Evolutionary conservation across 2,329 filamentous ascomycete species (phyloP).

Genomic region (Blastomyces emzantsi): DNA sequence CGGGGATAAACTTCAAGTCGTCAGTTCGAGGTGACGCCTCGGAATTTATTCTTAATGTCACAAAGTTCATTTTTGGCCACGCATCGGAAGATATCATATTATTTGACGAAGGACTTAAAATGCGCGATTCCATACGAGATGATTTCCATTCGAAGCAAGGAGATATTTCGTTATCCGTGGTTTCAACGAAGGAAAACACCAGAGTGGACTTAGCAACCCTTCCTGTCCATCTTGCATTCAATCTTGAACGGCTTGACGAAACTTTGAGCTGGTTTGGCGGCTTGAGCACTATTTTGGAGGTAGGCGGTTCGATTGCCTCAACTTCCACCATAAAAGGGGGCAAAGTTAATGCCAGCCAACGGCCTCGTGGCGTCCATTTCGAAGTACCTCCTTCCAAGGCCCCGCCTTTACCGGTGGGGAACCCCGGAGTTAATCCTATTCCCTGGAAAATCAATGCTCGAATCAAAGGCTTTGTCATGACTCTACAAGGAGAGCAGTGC

Average conservation of each 20-base stretch:
- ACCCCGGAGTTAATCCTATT: conserved; percentile 6
- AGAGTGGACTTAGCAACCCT: conserved; percentile 61
- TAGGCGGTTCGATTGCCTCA: conserved; percentile 75
- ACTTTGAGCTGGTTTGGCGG: conserved; percentile 84
- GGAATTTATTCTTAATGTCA: conserved; percentile 26
- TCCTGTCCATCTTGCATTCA: conserved; percentile 65
- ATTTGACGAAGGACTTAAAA: conserved; percentile 41
- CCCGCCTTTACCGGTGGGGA: conserved; percentile 20
- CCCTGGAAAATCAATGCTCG: conserved; percentile 61
- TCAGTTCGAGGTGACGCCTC: conserved; percentile 18
- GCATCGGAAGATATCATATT: conserved; percentile 43
- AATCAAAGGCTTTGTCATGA: conserved; percentile 65
- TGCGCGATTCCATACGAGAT: conserved; percentile 40
- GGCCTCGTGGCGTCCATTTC: conserved; percentile 49
- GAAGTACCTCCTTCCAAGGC: conserved; percentile 35
- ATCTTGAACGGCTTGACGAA: conserved; percentile 74
- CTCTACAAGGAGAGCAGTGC: conserved; percentile 69
- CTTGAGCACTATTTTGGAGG: conserved; percentile 79
- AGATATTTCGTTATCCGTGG: conserved; percentile 34
- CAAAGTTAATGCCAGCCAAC: conserved; percentile 25
- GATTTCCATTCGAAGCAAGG: conserved; percentile 27
- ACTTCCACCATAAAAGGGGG: conserved; percentile 47
- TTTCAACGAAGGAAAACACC: conserved; percentile 23
- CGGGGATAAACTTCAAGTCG: conserved; percentile 22
- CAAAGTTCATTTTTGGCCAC: conserved; percentile 41